Evolutionary conservation across 306 rosid species (phyloP), one percentile per base, ranked within the genome.

Genomic region (Rubus parviflorus): DNA sequence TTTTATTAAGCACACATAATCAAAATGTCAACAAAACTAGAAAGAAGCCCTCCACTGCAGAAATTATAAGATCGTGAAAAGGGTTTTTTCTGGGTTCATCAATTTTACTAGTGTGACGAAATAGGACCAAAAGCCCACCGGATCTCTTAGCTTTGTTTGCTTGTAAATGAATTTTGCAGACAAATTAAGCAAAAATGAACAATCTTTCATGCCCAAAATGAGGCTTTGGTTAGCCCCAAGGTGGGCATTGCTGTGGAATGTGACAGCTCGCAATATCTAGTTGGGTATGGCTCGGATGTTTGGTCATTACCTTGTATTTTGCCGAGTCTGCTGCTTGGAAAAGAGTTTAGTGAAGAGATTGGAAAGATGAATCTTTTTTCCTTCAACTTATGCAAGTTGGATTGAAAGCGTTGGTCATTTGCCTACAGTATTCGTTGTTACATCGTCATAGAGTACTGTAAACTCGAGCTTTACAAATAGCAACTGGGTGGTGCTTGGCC

Each of bases 271-370:
- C 72, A 80, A 49, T 65, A 82, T 84, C 75, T 81, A 3, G 57
- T 85, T 17, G 88, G 90, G 60, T 77, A 37, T 83, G 75, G 89
- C 77, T 85, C 95, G 3, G 97, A 94, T 85, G 85, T 87, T 54
- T 94, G 97, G 97, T 87, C 95, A 61, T 78, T 89, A 79, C 93
- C 87, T 75, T 88, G 89, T 81, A 82, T 89, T 23, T 74, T 94
- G 75, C 63, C 89, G 67, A 77, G 73, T 75, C 82, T 90, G 79
- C 84, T 94, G 23, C 51, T 89, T 73, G 92, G 98, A 67, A 67
- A 85, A 70, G 81, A 46, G 14, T 79, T 89, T 78, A 81, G 83
- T 35, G 81, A 16, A 53, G 72, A 69, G 81, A 68, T 79, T 56
- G 65, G 63, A 23, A 86, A 78, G 74, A 83, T 72, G 71, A 85